Percentiles rank a stretch among this genome's conserved stretches.
Evolutionary conservation across 75 land plant species (phyloP).

Genomic region (Cryptomeria japonica): DNA sequence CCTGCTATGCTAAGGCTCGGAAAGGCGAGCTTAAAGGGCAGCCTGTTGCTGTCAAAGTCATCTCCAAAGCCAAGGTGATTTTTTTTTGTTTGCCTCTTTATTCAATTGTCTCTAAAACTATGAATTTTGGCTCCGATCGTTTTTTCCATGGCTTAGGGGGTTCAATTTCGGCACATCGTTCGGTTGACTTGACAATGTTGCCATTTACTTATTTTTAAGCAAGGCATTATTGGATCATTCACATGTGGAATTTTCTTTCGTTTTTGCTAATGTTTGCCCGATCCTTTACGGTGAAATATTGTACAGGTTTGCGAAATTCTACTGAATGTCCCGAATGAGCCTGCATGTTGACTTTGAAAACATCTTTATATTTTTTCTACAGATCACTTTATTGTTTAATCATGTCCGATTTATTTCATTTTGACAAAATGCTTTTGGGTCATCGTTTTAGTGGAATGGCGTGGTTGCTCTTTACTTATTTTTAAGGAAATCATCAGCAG

Average conservation of each 20-base stretch:
- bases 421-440: background rate
- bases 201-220: no score
- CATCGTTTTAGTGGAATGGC: background rate
- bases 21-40: constrained; percentile 57
- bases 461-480: background rate
- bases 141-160: background rate
- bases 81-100: background rate
- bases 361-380: no score
- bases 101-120: background rate
- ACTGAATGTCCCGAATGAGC: background rate
- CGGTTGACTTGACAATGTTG: background rate
- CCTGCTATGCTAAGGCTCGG: constrained; percentile 42
- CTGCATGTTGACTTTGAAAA: background rate
- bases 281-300: background rate
- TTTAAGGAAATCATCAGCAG: background rate
- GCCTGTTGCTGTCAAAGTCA: constrained; percentile 51
- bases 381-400: no score
- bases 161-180: no score
- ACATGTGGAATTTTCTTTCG: background rate
- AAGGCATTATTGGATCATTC: no score
- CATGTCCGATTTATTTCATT: no score
- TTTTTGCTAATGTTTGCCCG: background rate
- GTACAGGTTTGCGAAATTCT: background rate
- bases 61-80: constrained; percentile 60
- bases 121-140: background rate